A percentile compares a stretch with the other conserved stretches of the same genome.
Evolutionary conservation across 2,329 filamentous ascomycete genomes (phyloP).

Genomic region (Arachnomyces sp.): DNA sequence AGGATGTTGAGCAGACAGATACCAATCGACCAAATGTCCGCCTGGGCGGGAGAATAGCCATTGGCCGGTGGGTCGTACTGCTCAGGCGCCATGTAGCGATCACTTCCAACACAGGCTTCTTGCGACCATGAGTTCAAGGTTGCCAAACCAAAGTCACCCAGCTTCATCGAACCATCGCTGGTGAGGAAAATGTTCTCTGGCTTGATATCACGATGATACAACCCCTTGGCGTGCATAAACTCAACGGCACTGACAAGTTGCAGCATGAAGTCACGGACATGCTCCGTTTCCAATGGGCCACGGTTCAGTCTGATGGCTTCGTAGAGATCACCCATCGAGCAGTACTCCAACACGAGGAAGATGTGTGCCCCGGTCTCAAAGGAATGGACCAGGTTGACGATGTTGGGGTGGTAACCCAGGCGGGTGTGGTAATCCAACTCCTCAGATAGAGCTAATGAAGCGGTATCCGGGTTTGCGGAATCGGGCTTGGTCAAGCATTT

Average conservation of each 20-base stretch:
- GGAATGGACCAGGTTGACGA: slow-evolving; percentile 83
- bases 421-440: slow-evolving; percentile 63
- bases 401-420: slow-evolving; percentile 74
- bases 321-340: slow-evolving; percentile 89
- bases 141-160: slow-evolving; percentile 91
- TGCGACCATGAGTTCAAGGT: slow-evolving; percentile 84
- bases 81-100: slow-evolving; percentile 98
- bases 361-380: slow-evolving; percentile 88
- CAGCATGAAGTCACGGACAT: slow-evolving; percentile 95
- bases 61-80: slow-evolving; percentile 83
- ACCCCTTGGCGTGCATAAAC: slow-evolving; percentile 80
- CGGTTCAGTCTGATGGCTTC: slow-evolving; percentile 87
- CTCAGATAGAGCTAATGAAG: slow-evolving; percentile 56
- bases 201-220: slow-evolving; percentile 98
- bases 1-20: slow-evolving; percentile 94
- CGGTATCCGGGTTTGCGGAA: slow-evolving; percentile 51
- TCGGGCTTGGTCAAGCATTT: slow-evolving; percentile 88
- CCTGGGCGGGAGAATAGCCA: slow-evolving; percentile 87
- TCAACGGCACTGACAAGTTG: slow-evolving; percentile 83
- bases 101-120: slow-evolving; percentile 89
- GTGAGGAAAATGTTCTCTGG: slow-evolving; percentile 97
- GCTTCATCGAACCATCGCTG: slow-evolving; percentile 80
- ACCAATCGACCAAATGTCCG: slow-evolving; percentile 94
- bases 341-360: slow-evolving; percentile 92
- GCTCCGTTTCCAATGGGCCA: slow-evolving; percentile 87